Evolutionary conservation across 495 filamentous ascomycete species (phyloP).

Genomic region (Neurospora pannonica): DNA sequence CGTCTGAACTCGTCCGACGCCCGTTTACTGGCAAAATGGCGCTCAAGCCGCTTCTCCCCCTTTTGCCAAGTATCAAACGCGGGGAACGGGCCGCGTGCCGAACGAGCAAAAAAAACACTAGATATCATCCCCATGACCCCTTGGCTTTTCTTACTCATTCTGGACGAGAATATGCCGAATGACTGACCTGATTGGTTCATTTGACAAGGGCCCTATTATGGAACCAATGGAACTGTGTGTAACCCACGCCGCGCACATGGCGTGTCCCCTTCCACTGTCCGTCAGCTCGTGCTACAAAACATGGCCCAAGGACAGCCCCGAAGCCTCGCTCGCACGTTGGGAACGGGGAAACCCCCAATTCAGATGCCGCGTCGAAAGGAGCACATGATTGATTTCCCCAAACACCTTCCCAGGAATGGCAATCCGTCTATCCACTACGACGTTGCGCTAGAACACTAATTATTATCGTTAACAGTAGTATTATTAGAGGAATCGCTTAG

Average conservation of each 20-base stretch:
- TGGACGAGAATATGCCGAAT: background rate
- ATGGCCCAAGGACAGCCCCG: background rate
- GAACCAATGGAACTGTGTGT: background rate
- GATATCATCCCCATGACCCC: background rate
- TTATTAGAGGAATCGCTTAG: no score
- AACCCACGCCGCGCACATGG: background rate
- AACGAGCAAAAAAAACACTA: background rate
- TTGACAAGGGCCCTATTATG: background rate
- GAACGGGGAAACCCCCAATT: background rate
- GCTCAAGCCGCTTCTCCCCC: background rate
- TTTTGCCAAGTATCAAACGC: background rate
- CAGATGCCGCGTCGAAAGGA: background rate
- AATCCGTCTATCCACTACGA: background rate
- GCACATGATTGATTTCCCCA: background rate
- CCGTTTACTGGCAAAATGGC: background rate
- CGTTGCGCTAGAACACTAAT: background rate
- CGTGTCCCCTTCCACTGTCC: background rate
- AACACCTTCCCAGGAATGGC: background rate
- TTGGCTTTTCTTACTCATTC: background rate
- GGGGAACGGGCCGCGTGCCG: conserved; percentile 7
- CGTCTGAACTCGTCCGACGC: background rate
- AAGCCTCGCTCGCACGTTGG: background rate
- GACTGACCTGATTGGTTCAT: background rate
- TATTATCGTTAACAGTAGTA: no score
- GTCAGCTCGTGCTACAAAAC: background rate